Percentiles rank a stretch among this genome's conserved stretches.
Conservation (phyloP, 306 rosid species). For the Quercus suber region DNA sequence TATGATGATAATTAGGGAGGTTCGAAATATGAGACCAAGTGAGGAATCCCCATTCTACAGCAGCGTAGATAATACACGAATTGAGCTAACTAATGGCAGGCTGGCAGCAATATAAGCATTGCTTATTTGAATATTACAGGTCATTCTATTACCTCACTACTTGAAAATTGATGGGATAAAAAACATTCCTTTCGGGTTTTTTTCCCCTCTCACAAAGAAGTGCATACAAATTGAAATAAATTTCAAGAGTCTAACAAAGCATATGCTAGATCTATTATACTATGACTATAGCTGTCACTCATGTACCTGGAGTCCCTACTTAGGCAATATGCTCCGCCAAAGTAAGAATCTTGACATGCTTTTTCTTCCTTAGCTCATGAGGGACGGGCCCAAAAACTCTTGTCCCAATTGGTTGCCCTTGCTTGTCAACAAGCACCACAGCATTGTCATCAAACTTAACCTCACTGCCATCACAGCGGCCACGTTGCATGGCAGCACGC, state of each 20-base stretch:
- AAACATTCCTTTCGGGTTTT: too few species aligned
- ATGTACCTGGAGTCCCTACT: not conserved
- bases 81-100: not conserved
- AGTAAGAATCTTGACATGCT: conserved; percentile 89
- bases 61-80: not conserved
- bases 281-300: not conserved
- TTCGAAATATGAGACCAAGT: too few species aligned
- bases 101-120: not conserved
- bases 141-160: too few species aligned
- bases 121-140: too few species aligned
- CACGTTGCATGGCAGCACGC: conserved; percentile 71
- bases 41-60: too few species aligned
- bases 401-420: conserved; percentile 96
- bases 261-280: not conserved
- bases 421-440: conserved; percentile 87
- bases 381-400: conserved; percentile 96
- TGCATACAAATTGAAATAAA: not conserved
- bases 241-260: not conserved
- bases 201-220: not conserved
- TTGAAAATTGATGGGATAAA: too few species aligned
- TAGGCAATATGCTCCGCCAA: conserved; percentile 61
- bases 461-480: conserved; percentile 91
- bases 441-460: conserved; percentile 88
- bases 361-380: conserved; percentile 81
- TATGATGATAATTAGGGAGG: too few species aligned